Evolutionary conservation across 2,329 filamentous ascomycete species (phyloP).

Genomic region (Sporothrix euskadiensis): DNA sequence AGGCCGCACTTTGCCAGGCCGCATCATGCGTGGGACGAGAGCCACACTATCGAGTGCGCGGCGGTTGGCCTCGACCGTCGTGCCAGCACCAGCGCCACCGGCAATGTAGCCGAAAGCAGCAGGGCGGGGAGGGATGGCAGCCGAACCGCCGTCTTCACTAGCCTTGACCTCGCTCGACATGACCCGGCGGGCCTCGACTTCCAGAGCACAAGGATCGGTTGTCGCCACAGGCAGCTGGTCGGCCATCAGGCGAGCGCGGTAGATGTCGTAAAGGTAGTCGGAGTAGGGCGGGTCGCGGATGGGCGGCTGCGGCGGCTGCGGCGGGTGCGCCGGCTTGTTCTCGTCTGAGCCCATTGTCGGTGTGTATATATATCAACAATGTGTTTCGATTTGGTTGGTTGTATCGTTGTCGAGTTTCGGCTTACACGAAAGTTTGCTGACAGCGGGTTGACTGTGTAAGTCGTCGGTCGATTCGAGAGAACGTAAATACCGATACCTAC

Average conservation of each 20-base stretch:
- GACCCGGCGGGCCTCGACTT: constrained; percentile 53
- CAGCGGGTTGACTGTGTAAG: too few relatives aligned
- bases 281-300: constrained; percentile 32
- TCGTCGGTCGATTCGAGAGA: too few relatives aligned
- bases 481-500: too few relatives aligned
- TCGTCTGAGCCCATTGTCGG: background rate
- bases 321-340: background rate
- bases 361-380: background rate
- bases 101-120: constrained; percentile 59
- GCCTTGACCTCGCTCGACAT: constrained; percentile 46
- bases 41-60: constrained; percentile 56
- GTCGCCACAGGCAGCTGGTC: constrained; percentile 54
- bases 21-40: constrained; percentile 56
- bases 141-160: background rate
- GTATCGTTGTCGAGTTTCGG: too few relatives aligned
- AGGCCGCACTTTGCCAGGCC: constrained; percentile 36
- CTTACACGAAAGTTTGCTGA: too few relatives aligned
- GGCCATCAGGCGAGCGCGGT: constrained; percentile 53
- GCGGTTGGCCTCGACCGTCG: constrained; percentile 62
- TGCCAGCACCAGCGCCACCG: constrained; percentile 62
- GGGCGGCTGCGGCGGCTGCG: constrained; percentile 12
- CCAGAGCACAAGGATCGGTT: constrained; percentile 59
- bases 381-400: background rate
- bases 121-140: background rate
- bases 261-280: constrained; percentile 45